These are phyloP conservation scores for Mrakia gelida DNA, from an alignment of 768 basidiomycete species.

Conservation along the genomic window DNA sequence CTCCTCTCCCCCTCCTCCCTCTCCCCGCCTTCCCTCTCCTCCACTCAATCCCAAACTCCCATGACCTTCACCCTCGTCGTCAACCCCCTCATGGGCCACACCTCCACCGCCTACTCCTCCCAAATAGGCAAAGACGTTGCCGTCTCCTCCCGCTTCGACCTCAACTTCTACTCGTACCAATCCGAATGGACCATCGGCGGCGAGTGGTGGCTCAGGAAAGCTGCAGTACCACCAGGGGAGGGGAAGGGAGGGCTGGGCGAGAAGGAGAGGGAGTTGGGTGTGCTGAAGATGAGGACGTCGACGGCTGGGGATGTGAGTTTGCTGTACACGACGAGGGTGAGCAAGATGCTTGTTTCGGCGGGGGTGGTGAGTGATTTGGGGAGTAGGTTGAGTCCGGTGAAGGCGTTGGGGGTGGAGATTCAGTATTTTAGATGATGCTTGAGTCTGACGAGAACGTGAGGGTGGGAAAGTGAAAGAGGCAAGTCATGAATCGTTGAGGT, in stretches of 20 bases:
- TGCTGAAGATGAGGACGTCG: slow-evolving; percentile 7
- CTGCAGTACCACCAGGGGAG: slow-evolving; percentile 5
- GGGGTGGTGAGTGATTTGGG: slow-evolving; percentile 89
- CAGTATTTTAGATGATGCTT: slow-evolving; percentile 62
- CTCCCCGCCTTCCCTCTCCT: slow-evolving; percentile 36
- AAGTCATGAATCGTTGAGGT: background rate
- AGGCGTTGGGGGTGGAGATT: slow-evolving; percentile 83
- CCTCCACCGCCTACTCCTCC: slow-evolving; percentile 86
- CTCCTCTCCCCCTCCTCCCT: background rate
- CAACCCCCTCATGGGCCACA: slow-evolving; percentile 93
- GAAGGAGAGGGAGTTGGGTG: slow-evolving; percentile 32
- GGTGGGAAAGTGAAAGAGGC: background rate
- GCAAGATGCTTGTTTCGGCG: slow-evolving; percentile 80
- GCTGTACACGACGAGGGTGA: slow-evolving; percentile 88
- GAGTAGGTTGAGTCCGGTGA: slow-evolving; percentile 77
- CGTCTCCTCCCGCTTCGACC: slow-evolving; percentile 80
- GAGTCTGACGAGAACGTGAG: background rate
- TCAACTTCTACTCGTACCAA: slow-evolving; percentile 94
- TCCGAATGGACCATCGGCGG: slow-evolving; percentile 94
- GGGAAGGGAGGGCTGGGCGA: slow-evolving; percentile 10
- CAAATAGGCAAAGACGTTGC: slow-evolving; percentile 79
- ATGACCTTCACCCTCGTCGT: slow-evolving; percentile 91
- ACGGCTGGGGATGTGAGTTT: slow-evolving; percentile 63
- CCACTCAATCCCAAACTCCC: slow-evolving; percentile 65
- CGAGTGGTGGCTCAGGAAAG: slow-evolving; percentile 84